phyloP scores from a whole-genome alignment of 495 filamentous ascomycete species.

The Friedmanniomyces endolithicus region DNA sequence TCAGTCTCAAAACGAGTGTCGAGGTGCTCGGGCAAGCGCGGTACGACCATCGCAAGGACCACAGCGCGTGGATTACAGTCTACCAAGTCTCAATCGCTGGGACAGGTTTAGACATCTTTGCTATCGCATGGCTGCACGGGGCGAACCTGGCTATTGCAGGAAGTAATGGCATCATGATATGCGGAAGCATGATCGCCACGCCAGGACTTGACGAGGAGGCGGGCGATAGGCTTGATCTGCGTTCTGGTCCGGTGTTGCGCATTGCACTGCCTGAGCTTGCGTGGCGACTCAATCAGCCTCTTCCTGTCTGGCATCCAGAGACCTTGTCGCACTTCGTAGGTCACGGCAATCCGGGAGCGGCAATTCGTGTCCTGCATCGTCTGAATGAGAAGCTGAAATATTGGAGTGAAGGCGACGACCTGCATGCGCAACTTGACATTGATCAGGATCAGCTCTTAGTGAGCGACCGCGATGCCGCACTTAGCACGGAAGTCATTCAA shows the following conservation, averaged over 20 bases:
- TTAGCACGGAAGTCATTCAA: neutral
- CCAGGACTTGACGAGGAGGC: constrained; percentile 59
- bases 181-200: neutral
- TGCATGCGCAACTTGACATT: constrained; percentile 72
- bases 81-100: constrained; percentile 4
- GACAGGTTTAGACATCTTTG: constrained; percentile 57
- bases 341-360: constrained; percentile 59
- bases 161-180: constrained; percentile 86
- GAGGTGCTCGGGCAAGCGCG: constrained; percentile 11
- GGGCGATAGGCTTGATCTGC: constrained; percentile 46
- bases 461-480: constrained; percentile 25
- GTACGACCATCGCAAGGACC: constrained; percentile 4
- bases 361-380: constrained; percentile 60
- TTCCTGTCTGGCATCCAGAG: constrained; percentile 89
- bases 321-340: constrained; percentile 82
- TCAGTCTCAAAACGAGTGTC: constrained; percentile 2
- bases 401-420: constrained; percentile 64
- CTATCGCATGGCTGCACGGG: constrained; percentile 77
- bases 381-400: constrained; percentile 74
- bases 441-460: constrained; percentile 51
- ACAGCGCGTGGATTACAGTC: constrained; percentile 5
- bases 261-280: neutral
- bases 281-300: constrained; percentile 64
- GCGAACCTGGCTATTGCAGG: constrained; percentile 77
- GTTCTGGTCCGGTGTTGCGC: neutral